phyloP scores from a whole-genome alignment of 768 basidiomycete genomes.

The Auriscalpium vulgare region DNA sequence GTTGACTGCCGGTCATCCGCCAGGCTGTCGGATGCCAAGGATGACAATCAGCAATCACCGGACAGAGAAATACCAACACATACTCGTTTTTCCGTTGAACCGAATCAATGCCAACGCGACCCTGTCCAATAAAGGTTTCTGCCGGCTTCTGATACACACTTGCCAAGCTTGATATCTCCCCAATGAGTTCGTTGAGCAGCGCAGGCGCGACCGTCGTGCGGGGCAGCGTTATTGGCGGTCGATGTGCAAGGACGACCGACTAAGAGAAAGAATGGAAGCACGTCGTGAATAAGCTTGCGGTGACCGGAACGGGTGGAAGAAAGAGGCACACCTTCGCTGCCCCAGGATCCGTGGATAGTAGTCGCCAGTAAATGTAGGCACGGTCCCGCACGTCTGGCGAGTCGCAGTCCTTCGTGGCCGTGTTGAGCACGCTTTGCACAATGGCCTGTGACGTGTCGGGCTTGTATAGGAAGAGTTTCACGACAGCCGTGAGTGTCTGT shows the following conservation, averaged over 20 bases:
- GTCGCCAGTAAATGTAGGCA: conserved; percentile 96
- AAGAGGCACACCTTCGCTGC: conserved; percentile 73
- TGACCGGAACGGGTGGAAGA: background rate
- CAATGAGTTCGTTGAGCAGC: conserved; percentile 83
- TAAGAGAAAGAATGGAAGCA: conserved; percentile 17
- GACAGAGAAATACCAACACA: conserved; percentile 18
- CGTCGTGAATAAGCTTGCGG: background rate
- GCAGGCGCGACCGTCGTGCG: conserved; percentile 84
- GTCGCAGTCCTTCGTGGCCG: conserved; percentile 95
- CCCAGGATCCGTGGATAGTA: conserved; percentile 89
- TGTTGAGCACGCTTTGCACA: conserved; percentile 86
- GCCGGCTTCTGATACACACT: conserved; percentile 98
- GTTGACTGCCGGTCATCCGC: conserved; percentile 66
- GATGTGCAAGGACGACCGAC: conserved; percentile 83
- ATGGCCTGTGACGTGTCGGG: conserved; percentile 89
- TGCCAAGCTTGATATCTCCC: conserved; percentile 82
- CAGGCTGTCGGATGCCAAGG: conserved; percentile 25
- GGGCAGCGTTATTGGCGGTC: conserved; percentile 91
- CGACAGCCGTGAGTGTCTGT: conserved; percentile 87
- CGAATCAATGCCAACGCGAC: conserved; percentile 78
- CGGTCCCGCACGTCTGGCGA: conserved; percentile 94
- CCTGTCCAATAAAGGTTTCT: conserved; percentile 91
- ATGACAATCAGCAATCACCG: background rate
- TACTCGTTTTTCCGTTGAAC: conserved; percentile 60
- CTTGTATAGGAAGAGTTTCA: conserved; percentile 93